Evolutionary conservation across 257 asterid genomes (phyloP).

Genomic region (Apocynum venetum): DNA sequence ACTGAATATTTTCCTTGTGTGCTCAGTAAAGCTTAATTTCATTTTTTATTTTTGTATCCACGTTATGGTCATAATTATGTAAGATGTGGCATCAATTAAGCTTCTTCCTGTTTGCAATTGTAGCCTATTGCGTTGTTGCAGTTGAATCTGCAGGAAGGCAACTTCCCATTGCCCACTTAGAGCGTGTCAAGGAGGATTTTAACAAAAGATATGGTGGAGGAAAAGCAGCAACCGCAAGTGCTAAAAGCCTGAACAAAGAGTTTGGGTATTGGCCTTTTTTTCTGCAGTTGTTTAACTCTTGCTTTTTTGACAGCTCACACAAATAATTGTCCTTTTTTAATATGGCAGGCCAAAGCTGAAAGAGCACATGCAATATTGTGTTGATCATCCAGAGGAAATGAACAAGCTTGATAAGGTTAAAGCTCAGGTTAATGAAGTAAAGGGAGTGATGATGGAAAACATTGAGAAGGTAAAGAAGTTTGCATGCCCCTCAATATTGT

Average conservation of each 20-base stretch:
- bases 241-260: slow-evolving; percentile 46
- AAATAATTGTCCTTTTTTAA: neutral
- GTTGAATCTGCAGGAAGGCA: slow-evolving; percentile 50
- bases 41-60: too few species aligned
- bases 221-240: slow-evolving; percentile 38
- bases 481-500: neutral
- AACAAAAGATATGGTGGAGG: slow-evolving; percentile 43
- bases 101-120: neutral
- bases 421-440: slow-evolving; percentile 53
- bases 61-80: neutral
- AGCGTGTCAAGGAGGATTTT: slow-evolving; percentile 48
- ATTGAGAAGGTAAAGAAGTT: slow-evolving; percentile 46
- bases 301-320: neutral
- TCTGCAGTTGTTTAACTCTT: neutral
- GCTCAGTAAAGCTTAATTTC: too few species aligned
- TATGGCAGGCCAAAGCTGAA: slow-evolving; percentile 42
- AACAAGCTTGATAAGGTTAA: slow-evolving; percentile 47
- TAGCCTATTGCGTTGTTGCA: slow-evolving; percentile 59
- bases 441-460: slow-evolving; percentile 61
- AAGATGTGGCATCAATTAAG: neutral
- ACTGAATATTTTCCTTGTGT: too few species aligned
- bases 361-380: slow-evolving; percentile 51
- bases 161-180: slow-evolving; percentile 43
- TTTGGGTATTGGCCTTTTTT: slow-evolving; percentile 31
- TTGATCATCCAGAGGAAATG: slow-evolving; percentile 50